Evolutionary conservation across 1,284 basidiomycete species (phyloP), one percentile per base, ranked within the genome.

Genomic region (Amylostereum areolatum): DNA sequence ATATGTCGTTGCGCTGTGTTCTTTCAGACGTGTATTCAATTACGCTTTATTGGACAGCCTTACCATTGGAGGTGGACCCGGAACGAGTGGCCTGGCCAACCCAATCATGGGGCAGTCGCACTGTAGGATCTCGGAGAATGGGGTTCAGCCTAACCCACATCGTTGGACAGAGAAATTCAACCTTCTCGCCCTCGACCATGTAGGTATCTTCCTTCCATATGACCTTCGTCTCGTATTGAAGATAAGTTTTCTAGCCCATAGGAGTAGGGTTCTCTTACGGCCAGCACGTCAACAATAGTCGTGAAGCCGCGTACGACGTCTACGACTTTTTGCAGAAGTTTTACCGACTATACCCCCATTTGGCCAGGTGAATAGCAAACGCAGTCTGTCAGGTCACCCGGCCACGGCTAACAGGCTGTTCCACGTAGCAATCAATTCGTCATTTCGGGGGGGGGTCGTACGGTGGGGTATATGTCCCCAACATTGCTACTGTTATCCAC

Each of bases 261-360:
- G 64, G 63, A 8, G 63, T 55, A 2, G 65, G 66, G 5, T 64
- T 60, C 41, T 69, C 66, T 1, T 66, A 66, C 47, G 66, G 66
- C 1, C 45, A 53, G 2, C 46, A 29, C 2, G 64, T 67, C 1
- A 63, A 65, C 49, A 66, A 60, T 39, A 66, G 65, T 30, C 56
- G 58, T 0, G 54, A 52, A 9, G 63, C 63, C 3, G 65, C 65
- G 1, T 45, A 57, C 39, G 66, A 68, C 50, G 62, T 62, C n/a
- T 68, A 66, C 48, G 66, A 66, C 51, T 69, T 68, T 49, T 39
- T 68, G 33, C 64, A 67, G 48, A 66, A 64, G 43, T 65, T 68
- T 53, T 67, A 60, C 52, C 47, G 52, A 3, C 47, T 68, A 12
- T 66, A 57, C 49, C 65, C 64, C 5, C 52, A 61, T 4, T 48